These are phyloP conservation scores for Penstemon eatonii DNA, from an alignment of 257 asterid species.

Conservation along the genomic window DNA sequence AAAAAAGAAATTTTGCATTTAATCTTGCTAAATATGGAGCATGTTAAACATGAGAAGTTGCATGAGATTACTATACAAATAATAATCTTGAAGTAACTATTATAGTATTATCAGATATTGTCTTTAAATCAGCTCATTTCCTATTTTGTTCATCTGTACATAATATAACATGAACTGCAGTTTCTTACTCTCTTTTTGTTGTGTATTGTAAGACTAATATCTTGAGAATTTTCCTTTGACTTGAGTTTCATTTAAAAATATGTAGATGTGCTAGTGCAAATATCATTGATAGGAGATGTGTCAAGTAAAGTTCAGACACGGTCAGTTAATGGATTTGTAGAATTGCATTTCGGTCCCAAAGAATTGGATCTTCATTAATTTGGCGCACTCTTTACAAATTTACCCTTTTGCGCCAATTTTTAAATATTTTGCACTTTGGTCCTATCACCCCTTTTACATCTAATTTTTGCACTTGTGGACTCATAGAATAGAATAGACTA, in stretches of 20 bases:
- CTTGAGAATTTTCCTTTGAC: not conserved
- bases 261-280: not conserved
- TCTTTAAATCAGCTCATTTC: conserved; percentile 9
- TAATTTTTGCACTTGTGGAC: too few species aligned
- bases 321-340: too few species aligned
- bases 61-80: not conserved
- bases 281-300: not conserved
- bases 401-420: too few species aligned
- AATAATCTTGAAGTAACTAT: not conserved
- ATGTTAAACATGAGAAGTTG: too few species aligned
- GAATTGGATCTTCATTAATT: too few species aligned
- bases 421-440: too few species aligned
- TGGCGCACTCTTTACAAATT: too few species aligned
- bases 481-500: too few species aligned
- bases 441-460: too few species aligned
- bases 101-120: not conserved
- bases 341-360: too few species aligned
- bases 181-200: conserved; percentile 8
- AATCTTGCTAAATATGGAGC: not conserved
- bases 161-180: conserved; percentile 1
- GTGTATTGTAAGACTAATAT: conserved; percentile 1
- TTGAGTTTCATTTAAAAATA: conserved; percentile 7
- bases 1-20: not conserved
- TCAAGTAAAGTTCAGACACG: not conserved
- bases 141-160: conserved; percentile 2